Percentiles rank a stretch among this genome's conserved stretches.
Conservation (phyloP, 164 flowering plant genomes). For the Saururus chinensis region DNA sequence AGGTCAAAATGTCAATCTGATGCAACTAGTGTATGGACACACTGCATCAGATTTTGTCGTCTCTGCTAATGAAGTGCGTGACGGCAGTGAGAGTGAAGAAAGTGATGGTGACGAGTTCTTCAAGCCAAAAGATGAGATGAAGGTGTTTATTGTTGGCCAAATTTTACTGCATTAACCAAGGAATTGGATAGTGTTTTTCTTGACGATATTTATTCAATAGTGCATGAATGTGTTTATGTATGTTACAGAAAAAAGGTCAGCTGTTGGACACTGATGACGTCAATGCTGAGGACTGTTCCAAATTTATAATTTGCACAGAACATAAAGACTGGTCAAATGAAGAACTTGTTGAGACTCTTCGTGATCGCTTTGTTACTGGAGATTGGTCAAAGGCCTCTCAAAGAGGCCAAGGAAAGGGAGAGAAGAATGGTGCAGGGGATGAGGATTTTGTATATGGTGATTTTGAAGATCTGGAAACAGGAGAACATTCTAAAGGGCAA, state of each 20-base stretch:
- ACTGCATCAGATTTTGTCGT: conserved; percentile 18
- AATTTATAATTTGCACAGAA: conserved; percentile 21
- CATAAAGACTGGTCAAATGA: conserved; percentile 49
- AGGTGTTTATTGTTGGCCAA: conserved; percentile 29
- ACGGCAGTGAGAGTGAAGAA: conserved; percentile 40
- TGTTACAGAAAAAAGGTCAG: conserved; percentile 34
- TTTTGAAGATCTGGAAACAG: conserved; percentile 92
- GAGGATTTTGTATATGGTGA: conserved; percentile 61
- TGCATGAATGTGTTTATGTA: not conserved
- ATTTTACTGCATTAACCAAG: not conserved
- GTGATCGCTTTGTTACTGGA: conserved; percentile 85
- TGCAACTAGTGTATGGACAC: conserved; percentile 82
- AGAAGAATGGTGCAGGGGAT: conserved; percentile 20
- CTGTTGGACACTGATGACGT: conserved; percentile 24
- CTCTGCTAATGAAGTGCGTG: conserved; percentile 19
- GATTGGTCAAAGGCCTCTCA: conserved; percentile 76
- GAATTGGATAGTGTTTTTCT: not conserved
- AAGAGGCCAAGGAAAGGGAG: conserved; percentile 33
- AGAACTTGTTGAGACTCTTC: conserved; percentile 46
- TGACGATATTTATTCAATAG: not conserved
- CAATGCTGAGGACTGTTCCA: conserved; percentile 69
- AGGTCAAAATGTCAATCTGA: conserved; percentile 46
- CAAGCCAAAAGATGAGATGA: conserved; percentile 65
- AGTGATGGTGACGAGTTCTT: conserved; percentile 76
- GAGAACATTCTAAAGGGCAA: conserved; percentile 37